Percentiles rank a stretch among this genome's conserved stretches.
These are phyloP conservation scores for Acer saccharum DNA, from an alignment of 345 rosid genomes.

Conservation along the genomic window DNA sequence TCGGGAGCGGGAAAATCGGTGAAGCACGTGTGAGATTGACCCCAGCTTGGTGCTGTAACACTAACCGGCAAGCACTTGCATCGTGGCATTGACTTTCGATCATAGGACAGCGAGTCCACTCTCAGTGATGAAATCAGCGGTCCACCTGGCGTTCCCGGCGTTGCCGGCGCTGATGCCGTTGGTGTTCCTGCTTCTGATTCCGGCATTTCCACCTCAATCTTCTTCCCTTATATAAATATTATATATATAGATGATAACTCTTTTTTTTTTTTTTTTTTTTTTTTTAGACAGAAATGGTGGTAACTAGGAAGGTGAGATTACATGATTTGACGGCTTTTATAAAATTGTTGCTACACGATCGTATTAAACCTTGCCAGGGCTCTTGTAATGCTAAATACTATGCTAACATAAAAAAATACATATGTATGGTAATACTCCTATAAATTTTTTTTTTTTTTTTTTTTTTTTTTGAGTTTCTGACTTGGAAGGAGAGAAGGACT, in stretches of 20 bases:
- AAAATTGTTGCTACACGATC: slow-evolving; percentile 45
- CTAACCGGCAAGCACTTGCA: slow-evolving; percentile 89
- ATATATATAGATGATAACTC: neutral
- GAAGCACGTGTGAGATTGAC: slow-evolving; percentile 75
- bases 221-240: neutral
- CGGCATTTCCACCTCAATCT: slow-evolving; percentile 29
- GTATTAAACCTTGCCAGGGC: slow-evolving; percentile 52
- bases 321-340: slow-evolving; percentile 69
- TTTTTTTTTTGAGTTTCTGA: slow-evolving; percentile 19
- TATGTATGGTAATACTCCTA: neutral
- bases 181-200: slow-evolving; percentile 49
- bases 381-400: neutral
- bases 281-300: neutral
- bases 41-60: slow-evolving; percentile 59
- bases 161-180: slow-evolving; percentile 75
- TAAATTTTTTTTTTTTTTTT: slow-evolving; percentile 21
- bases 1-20: slow-evolving; percentile 66
- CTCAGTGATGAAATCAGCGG: slow-evolving; percentile 74
- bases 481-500: neutral
- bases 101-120: slow-evolving; percentile 89
- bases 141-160: slow-evolving; percentile 95
- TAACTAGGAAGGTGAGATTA: slow-evolving; percentile 32
- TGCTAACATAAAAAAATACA: neutral
- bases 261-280: neutral
- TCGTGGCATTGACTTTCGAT: slow-evolving; percentile 78